Evolutionary conservation across 331 rosid genomes (phyloP).

Genomic region (Prunus yedoensis): DNA sequence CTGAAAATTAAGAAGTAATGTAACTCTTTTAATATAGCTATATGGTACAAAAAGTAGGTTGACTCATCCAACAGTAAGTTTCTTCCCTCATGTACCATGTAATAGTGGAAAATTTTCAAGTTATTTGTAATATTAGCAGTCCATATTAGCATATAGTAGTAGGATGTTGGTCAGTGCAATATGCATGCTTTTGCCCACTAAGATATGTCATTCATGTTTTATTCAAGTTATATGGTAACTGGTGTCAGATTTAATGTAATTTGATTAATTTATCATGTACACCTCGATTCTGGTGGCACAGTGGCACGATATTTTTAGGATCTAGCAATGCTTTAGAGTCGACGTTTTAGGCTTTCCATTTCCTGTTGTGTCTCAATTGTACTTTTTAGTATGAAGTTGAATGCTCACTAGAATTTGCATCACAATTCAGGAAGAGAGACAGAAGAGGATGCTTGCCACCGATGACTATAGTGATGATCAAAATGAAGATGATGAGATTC

Average conservation of each 20-base stretch:
- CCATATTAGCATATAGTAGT: neutral
- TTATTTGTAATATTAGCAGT: neutral
- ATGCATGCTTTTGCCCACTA: neutral
- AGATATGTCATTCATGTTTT: neutral
- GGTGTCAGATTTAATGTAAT: neutral
- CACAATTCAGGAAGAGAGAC: slow-evolving; percentile 73
- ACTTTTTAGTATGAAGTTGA: neutral
- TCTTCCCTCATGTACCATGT: neutral
- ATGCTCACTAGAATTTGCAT: neutral
- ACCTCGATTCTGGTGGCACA: neutral
- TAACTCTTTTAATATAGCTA: neutral
- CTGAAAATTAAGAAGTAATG: neutral
- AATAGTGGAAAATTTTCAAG: neutral
- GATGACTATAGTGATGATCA: slow-evolving; percentile 83
- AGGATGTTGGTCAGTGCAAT: neutral
- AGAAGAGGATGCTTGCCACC: slow-evolving; percentile 76
- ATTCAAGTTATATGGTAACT: neutral
- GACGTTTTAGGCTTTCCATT: neutral
- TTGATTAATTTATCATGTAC: neutral
- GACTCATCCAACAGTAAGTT: neutral
- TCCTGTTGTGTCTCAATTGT: neutral
- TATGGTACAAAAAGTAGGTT: neutral
- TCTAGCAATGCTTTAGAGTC: neutral
- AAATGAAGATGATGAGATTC: slow-evolving; percentile 48
- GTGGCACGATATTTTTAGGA: neutral